Base-by-base conservation (phyloP, 768 basidiomycete species). In the Cyclocybe aegerita region DNA sequence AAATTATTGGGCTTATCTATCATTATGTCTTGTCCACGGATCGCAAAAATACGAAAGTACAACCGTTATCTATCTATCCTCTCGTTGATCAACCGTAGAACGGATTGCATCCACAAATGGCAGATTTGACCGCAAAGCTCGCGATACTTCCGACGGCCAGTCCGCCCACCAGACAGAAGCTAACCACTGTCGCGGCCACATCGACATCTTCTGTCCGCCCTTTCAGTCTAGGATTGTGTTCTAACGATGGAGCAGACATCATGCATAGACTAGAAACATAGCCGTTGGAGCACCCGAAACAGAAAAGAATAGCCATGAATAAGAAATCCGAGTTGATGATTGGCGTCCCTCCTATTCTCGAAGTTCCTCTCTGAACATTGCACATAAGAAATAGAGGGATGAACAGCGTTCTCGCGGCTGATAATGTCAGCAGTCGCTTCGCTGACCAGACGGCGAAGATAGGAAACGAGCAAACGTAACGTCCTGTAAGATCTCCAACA, bases 301-400 rank as follows among this genome's bases (percentile, higher is more conserved):
- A 49, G 43, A 90, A 70, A 9, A 96, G 68, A 46, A 94, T 79
- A 17, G 81, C 31, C 81, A 95, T 83, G 72, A 83, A 96, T 9
- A 85, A 42, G 34, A 80, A 43, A 62, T 96, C 93, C 2, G 91
- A 93, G 67, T 72, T 84, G 72, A 95, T 85, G 53, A 86, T 56
- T 2, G 85, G 79, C 6, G 62, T 49, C 7, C 70, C 58, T 7
- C 64, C 60, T 4, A 65, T 50, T 30, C 61, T 49, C 1, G 69
- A 56, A 36, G 61, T 57, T 30, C 74, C 71, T 39, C 76, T 79
- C 55, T 85, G 81, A 37, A 95, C 69, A 62, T 97, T 97, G 76
- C 93, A 96, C 69, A 87, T 74, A n/a, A 96, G 76, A 67, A 96
- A 87, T 37, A 94, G 60, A 30, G 92, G 92, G 42, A 97, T 81